Evolutionary conservation across 2,329 filamentous ascomycete species (phyloP), one percentile per base, ranked within the genome.

Genomic region (Didymella keratinophila): DNA sequence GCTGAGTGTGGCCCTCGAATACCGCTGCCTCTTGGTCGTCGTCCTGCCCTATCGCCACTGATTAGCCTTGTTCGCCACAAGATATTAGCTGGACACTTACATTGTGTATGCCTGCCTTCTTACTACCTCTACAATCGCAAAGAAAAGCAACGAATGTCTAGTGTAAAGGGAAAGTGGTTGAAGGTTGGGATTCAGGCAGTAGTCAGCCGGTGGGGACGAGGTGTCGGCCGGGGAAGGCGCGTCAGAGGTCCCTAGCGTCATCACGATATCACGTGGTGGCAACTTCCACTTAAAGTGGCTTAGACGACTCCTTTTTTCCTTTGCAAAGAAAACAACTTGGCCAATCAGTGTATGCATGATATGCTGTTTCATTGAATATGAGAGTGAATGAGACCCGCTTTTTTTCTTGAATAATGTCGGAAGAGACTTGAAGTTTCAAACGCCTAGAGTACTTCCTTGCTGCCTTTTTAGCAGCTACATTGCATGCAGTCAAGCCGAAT

Each of bases 1-100:
- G 88, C 88, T 58, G 87, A 89, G 65, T 87, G 87, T 76, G 86
- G 86, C 2, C 83, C 83, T 48, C 83, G 81, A 67, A 85, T 85
- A 60, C 79, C 69, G 23, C 66, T 77, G 34, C 64, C 69, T 65
- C 84, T 82, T 46, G 61, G 61, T 68, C 73, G 68, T 61, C 71
- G 68, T 63, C 63, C 69, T 53, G 69, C 68, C 73, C 72, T 72
- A 36, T 66, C 43, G 67, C 66, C 61, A 66, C 62, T 37, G 52
- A 44, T 73, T 37, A 73, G 66, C 50, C 41, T 50, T 49, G 36
- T 42, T 55, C 52, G 47, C 39, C 34, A 61, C 45, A 25, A 21
- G 8, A 25, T 10, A 4, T 4, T 11, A 18, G 23, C 8, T 14
- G 8, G 20, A 4, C 20, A 59, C 65, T 58, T 48, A 70, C 68